Base-by-base conservation (phyloP, 2,329 filamentous ascomycete genomes). In the Cladophialophora carrionii region DNA sequence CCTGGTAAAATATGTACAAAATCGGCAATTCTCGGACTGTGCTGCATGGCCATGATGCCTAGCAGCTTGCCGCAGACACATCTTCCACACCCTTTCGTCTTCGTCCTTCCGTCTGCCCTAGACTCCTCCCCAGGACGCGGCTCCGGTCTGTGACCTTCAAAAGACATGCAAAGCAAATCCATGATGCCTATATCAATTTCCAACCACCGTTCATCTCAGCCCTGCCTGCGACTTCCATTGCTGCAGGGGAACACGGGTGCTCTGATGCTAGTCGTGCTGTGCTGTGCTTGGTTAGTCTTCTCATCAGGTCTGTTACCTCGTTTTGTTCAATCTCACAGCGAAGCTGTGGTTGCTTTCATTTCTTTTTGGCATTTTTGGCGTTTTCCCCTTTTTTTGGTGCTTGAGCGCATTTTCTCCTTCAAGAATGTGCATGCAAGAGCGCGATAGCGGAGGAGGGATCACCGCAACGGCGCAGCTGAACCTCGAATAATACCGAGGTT, bases 361-460 rank as follows among this genome's bases (percentile, higher is more conserved):
- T 63, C 57, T 57, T 68, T 68, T 65, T 63, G 46, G n/a, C 61
- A 59, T 59, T 62, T 62, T 51, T 61, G 63, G 63, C 55, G 46
- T 69, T 69, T 67, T 69, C 60, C 60, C 61, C 64, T 66, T 69
- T 69, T 69, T 69, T 65, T 57, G 62, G 63, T 62, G 61, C 46
- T 56, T 51, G 31, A 53, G 14, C 26, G 55, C 54, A 60, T 29
- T 55, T 24, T 54, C 41, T 61, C 55, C 46, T 24, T 56, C 32
- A 53, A 53, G 48, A 56, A 62, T 34, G 51, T 51, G 34, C 31
- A 52, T 52, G 22, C 48, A 31, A 31, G 14, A 20, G 32, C 52
- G 24, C 26, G 29, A 54, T 34, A 20, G 52, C 5, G 7, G 52
- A 20, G 26, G 17, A 24, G n/a, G 4, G 10, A 29, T 34, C 26